Base-by-base conservation (phyloP, 2,329 filamentous ascomycete species). In the Pseudocercospora ulei region DNA sequence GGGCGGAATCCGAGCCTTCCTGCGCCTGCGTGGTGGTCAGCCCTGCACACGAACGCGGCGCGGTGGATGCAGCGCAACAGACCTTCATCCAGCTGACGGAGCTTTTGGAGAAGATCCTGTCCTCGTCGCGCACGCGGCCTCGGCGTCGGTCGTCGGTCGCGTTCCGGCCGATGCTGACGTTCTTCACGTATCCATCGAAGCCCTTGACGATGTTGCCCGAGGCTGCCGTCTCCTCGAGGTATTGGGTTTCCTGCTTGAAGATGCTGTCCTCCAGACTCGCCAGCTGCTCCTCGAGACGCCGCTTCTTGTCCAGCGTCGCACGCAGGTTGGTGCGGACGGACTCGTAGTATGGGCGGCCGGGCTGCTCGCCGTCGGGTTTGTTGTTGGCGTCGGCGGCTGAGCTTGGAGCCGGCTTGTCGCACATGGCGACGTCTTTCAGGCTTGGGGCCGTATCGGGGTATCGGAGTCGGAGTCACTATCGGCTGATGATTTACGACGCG, bases 141-240 rank as follows among this genome's bases (percentile, higher is more conserved):
- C 81, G 75, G 55, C 82, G 76, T 54, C 80, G 60, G 78, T 78
- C 58, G 78, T 73, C 56, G 75, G 57, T 43, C 50, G 56, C 22
- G 56, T 62, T 39, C 57, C 62, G 29, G 17, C 62, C 63, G 3
- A 65, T 69, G 50, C 75, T 70, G 7, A 77, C 71, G 3, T 72
- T 87, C 63, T 98, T 98, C 69, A 94, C 92, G 66, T 96, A 98
- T 59, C 86, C 92, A 62, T 98, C 90, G 62, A 98, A 98, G 13
- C 90, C 90, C 33, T 83, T 86, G 60, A 98, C 88, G 58, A 98
- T 96, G 66, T 98, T 98, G 28, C 90, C 90, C 12, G 75, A 74
- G 53, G 71, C 76, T 8, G 78, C 80, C 3, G 86, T 92, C 55
- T 85, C 85, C 61, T 96, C 88, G 35, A 98, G 76, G 61, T 98